phyloP scores from a whole-genome alignment of 805 yeast genomes.

The Yamadazyma akitaensis region DNA sequence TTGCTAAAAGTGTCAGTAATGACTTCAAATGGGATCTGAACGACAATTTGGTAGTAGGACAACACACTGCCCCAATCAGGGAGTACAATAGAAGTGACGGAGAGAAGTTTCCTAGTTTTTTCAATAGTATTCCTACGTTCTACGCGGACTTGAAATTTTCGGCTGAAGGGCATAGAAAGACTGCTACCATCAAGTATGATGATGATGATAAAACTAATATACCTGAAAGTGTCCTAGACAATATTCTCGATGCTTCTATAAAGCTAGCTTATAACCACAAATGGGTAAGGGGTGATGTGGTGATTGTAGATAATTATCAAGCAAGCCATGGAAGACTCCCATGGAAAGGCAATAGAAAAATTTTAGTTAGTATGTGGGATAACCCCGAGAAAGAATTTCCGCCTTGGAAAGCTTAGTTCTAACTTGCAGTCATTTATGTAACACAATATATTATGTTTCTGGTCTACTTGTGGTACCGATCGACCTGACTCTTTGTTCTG shows the following conservation, averaged over 20 bases:
- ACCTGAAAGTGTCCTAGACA: slow-evolving; percentile 5
- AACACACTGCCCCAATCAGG: slow-evolving; percentile 20
- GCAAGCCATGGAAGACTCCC: slow-evolving; percentile 34
- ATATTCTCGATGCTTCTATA: slow-evolving; percentile 8
- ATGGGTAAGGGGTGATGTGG: slow-evolving; percentile 33
- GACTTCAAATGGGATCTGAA: slow-evolving; percentile 23
- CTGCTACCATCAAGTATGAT: slow-evolving; percentile 2
- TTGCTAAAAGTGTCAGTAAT: slow-evolving; percentile 20
- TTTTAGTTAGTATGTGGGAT: slow-evolving; percentile 39
- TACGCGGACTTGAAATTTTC: slow-evolving; percentile 5
- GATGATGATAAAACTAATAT: slow-evolving; percentile 2
- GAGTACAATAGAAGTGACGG: slow-evolving; percentile 4
- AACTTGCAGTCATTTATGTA: neutral
- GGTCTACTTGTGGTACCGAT: too few species aligned
- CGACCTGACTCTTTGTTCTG: too few species aligned
- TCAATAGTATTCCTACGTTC: slow-evolving; percentile 11
- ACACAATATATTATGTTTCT: too few species aligned
- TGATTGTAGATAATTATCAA: slow-evolving; percentile 31
- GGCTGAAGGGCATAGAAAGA: neutral
- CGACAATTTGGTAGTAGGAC: slow-evolving; percentile 24
- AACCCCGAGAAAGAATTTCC: neutral
- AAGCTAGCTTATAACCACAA: slow-evolving; percentile 22
- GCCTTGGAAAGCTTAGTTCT: neutral
- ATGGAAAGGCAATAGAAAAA: slow-evolving; percentile 25
- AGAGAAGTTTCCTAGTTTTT: slow-evolving; percentile 8